These are phyloP conservation scores for Cylindrodendrum hubeiense DNA, from an alignment of 2,329 filamentous ascomycete genomes.

Conservation along the genomic window DNA sequence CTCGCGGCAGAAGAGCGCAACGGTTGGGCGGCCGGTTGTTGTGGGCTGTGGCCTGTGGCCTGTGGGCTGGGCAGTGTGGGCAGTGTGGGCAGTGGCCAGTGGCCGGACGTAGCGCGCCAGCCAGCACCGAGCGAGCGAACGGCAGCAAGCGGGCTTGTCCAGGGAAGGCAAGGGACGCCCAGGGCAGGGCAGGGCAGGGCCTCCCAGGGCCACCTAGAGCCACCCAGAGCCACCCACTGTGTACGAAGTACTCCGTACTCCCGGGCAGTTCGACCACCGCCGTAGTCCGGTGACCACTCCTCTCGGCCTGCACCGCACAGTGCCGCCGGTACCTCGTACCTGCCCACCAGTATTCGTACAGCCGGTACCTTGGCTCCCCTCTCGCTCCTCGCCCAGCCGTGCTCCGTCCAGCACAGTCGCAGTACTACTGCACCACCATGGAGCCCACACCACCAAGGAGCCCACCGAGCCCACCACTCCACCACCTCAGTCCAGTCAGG, in stretches of 20 bases:
- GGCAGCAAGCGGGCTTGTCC: slow-evolving; percentile 11
- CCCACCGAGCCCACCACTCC: slow-evolving; percentile 19
- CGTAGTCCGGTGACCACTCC: background rate
- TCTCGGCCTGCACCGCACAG: background rate
- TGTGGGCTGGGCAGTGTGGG: background rate
- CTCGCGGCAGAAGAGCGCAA: background rate
- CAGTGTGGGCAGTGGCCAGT: slow-evolving; percentile 1
- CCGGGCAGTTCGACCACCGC: background rate
- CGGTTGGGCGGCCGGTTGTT: background rate
- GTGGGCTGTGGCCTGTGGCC: slow-evolving; percentile 1
- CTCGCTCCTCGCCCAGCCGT: slow-evolving; percentile 1
- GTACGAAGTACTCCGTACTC: background rate
- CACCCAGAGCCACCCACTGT: background rate
- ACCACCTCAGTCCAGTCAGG: slow-evolving; percentile 18
- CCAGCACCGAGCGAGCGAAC: slow-evolving; percentile 14
- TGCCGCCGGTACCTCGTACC: background rate
- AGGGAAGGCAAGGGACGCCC: background rate
- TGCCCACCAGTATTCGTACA: background rate
- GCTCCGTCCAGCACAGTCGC: slow-evolving; percentile 9
- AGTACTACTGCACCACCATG: slow-evolving; percentile 22
- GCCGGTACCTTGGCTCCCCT: background rate
- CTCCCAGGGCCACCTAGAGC: too few relatives aligned
- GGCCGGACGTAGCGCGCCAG: slow-evolving; percentile 8
- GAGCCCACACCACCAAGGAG: slow-evolving; percentile 4
- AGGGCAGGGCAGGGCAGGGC: slow-evolving; percentile 7